A percentile compares a stretch with the other conserved stretches of the same genome.
phyloP scores from a whole-genome alignment of 176 grass and related monocot genomes.

The Lolium rigidum region DNA sequence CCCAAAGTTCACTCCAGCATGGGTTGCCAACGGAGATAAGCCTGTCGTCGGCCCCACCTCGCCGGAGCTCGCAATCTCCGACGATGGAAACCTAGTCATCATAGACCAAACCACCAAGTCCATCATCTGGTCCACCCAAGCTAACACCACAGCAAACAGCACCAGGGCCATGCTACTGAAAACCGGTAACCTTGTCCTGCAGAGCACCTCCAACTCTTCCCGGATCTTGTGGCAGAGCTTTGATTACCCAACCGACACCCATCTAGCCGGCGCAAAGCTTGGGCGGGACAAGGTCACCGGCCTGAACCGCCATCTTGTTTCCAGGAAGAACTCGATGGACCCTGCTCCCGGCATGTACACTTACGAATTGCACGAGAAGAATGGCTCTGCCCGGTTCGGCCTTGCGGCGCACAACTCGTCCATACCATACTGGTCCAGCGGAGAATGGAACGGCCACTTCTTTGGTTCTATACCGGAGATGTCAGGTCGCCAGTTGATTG shows the following conservation, averaged over 20 bases:
- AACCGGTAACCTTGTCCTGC: conserved; percentile 52
- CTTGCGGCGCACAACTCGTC: conserved; percentile 35
- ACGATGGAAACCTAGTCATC: conserved; percentile 51
- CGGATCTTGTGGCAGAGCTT: conserved; percentile 63
- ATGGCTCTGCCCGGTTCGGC: conserved; percentile 10
- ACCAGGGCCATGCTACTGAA: conserved; percentile 34
- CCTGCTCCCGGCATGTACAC: conserved; percentile 41
- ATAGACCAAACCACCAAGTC: conserved; percentile 14
- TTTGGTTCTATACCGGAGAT: conserved; percentile 37
- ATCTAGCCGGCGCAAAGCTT: conserved; percentile 46
- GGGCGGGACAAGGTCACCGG: conserved; percentile 42
- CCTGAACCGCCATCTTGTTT: conserved; percentile 36
- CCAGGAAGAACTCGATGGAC: conserved; percentile 39
- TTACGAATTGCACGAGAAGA: conserved; percentile 15
- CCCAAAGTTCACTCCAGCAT: conserved; percentile 44
- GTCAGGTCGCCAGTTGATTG: background rate
- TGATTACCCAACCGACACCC: conserved; percentile 48
- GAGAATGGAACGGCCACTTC: conserved; percentile 56
- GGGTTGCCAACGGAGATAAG: conserved; percentile 50
- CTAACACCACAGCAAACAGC: conserved; percentile 10
- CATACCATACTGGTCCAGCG: conserved; percentile 26
- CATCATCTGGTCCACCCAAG: conserved; percentile 49
- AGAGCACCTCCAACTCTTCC: conserved; percentile 26
- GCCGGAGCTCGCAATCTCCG: conserved; percentile 31
- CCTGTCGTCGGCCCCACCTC: background rate